Base-by-base conservation (phyloP, 345 rosid genomes). In the Eucalyptus tenuipes region DNA sequence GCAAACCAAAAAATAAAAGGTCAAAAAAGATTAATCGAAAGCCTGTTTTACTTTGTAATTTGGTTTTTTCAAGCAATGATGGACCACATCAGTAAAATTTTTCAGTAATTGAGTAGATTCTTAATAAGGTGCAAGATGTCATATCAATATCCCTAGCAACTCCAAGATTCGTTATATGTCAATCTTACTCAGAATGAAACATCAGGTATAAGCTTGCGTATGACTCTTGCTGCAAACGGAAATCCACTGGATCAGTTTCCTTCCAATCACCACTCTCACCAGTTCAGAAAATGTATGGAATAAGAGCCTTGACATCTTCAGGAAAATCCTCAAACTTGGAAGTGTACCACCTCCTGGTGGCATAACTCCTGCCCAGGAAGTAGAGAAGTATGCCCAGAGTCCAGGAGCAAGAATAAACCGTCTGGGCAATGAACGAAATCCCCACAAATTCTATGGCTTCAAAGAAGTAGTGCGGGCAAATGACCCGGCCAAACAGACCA, bases 391-490 rank as follows among this genome's bases (percentile, higher is more conserved):
- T 88, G 45, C 94, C 96, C 40, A 91, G 17, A 52, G 93, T 88
- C 89, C 88, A 87, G 66, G 90, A 87, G 61, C 90, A 86, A 8
- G 96, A 89, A 42, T 91, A 94, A 17, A 92, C 42, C 55, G 96
- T 96, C 88, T 95, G 99, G 68, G 97, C 92, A 24, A 96, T 91
- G 52, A 94, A 84, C 4, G 94, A 88, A 61, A 97, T 82, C 31
- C 97, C 95, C 89, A 92, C 88, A 49, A 95, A 94, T 7, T 79
- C 95, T 55, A 96, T 29, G 53, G 94, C 92, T 93, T 97, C 99
- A 87, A 96, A 96, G 2, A 96, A 88, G 47, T 97, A 97, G 84
- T 96, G 99, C 68, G 99, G 99, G 91, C 98, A 97, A 47, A 94
- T 91, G 49, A 95, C 91, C 18, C 90, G 57, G 17, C 88, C 91